Evolutionary conservation across 1,284 basidiomycete species (phyloP).

Genomic region (Puccinia coronata): DNA sequence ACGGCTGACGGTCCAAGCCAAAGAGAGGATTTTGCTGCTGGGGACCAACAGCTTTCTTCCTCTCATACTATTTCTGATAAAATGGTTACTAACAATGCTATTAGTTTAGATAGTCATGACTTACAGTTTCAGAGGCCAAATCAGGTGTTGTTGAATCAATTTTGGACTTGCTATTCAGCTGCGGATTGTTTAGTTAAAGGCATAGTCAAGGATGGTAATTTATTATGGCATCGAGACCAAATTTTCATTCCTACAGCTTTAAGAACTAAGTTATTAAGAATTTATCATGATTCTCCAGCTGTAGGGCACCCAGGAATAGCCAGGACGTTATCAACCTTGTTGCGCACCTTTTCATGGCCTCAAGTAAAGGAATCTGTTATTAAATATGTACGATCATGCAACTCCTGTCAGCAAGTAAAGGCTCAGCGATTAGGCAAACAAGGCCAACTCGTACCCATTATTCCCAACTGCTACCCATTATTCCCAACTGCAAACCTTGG

Average conservation of each 20-base stretch:
- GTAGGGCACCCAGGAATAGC: slow-evolving; percentile 18
- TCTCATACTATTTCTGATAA: too few relatives aligned
- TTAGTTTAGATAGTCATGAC: neutral
- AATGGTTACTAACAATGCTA: too few relatives aligned
- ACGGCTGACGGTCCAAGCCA: slow-evolving; percentile 3
- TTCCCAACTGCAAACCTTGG: slow-evolving; percentile 57
- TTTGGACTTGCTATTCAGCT: neutral
- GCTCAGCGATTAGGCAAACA: neutral
- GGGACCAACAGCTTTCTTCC: neutral
- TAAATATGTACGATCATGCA: slow-evolving; percentile 10
- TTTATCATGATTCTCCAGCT: neutral
- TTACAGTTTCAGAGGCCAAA: neutral
- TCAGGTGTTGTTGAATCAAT: neutral
- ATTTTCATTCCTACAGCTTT: neutral
- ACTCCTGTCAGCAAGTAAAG: slow-evolving; percentile 10
- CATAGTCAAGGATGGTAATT: neutral
- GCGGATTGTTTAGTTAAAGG: neutral
- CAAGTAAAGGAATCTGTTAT: neutral
- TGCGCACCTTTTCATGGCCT: slow-evolving; percentile 14
- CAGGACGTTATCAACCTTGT: neutral
- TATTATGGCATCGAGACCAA: neutral
- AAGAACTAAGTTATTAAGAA: neutral
- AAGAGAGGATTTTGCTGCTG: neutral
- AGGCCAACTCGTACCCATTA: neutral
- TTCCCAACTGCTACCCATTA: slow-evolving; percentile 53